Evolutionary conservation across 352 stramenopile species (phyloP), one percentile per base, ranked within the genome.

Genomic region (Thalassiosira hispida): DNA sequence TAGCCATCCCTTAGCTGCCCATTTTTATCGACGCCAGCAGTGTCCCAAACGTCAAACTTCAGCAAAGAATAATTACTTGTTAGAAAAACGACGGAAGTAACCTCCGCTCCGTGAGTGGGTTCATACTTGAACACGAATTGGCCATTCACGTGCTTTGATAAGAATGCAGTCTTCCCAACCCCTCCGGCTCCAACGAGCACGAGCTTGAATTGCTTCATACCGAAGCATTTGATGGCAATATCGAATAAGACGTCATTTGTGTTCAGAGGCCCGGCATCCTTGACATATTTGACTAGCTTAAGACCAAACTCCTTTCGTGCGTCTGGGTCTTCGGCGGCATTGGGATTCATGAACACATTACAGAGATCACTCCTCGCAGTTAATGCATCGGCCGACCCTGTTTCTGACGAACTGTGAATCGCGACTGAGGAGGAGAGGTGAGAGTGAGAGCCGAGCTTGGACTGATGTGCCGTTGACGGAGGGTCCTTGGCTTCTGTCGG

Each of bases 31-130:
- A 25, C 40, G 16, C 64, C 64, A 9, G 51, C 51, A 6, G 33
- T 46, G 2, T 73, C 64, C 64, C 64, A 73, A 23, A 64, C 12
- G 29, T 73, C 22, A 23, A 73, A 0, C 23, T 55, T 62, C 8
- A 73, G 14, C 31, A 38, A 38, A 22, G 20, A 2, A 18, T 9
- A 14, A 0, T 20, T 2, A 49, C 35, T 73, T 1, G 64, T 65
- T 12, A 29, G 20, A 29, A 73, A 65, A 7, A 40, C 14, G 12
- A 73, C 8, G 31, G 49, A 51, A 1, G 44, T 64, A 12, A 61
- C 49, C 4, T 63, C 49, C 22, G 53, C 64, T 64, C 51, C 51
- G 25, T 29, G 11, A 8, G 64, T 73, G 2, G 44, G 49, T 11
- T 63, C 31, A 64, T 73, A 64, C 6, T 38, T n/a, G 3, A 3